A percentile compares a stretch with the other conserved stretches of the same genome.
These are phyloP conservation scores for Fusarium staphyleae DNA, from an alignment of 2,329 filamentous ascomycete species.

Conservation along the genomic window DNA sequence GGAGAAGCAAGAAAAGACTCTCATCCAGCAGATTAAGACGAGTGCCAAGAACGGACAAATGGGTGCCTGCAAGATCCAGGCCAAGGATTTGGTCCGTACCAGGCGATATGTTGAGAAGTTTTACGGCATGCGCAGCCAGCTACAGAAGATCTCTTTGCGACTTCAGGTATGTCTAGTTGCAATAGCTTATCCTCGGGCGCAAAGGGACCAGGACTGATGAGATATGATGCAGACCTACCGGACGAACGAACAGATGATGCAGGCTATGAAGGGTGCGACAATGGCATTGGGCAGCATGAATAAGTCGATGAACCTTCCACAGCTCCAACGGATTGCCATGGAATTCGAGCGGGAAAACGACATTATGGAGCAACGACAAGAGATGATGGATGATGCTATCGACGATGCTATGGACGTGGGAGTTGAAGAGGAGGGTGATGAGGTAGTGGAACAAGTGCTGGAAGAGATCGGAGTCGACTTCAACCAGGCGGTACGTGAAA, in stretches of 20 bases:
- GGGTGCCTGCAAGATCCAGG: constrained; percentile 98
- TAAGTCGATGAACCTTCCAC: constrained; percentile 94
- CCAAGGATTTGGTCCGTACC: constrained; percentile 94
- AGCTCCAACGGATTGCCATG: constrained; percentile 95
- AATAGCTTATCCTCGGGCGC: not conserved
- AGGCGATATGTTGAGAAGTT: constrained; percentile 97
- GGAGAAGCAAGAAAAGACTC: constrained; percentile 98
- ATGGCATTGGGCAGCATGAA: constrained; percentile 96
- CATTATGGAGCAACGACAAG: constrained; percentile 98
- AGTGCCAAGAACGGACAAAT: constrained; percentile 98
- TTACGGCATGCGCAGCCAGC: constrained; percentile 95
- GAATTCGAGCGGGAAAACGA: constrained; percentile 99
- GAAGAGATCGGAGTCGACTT: constrained; percentile 97
- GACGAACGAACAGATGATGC: constrained; percentile 99
- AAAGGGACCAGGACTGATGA: constrained; percentile 17
- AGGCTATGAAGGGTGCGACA: constrained; percentile 98
- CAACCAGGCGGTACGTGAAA: constrained; percentile 77
- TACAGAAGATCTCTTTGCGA: constrained; percentile 93
- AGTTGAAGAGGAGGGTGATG: constrained; percentile 94
- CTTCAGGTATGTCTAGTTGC: constrained; percentile 72
- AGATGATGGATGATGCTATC: constrained; percentile 99
- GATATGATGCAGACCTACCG: constrained; percentile 76
- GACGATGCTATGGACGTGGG: constrained; percentile 93
- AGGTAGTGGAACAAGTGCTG: constrained; percentile 94
- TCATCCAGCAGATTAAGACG: constrained; percentile 96